phyloP scores from a whole-genome alignment of 2,329 filamentous ascomycete genomes.

The Trichocomaceae sp. region DNA sequence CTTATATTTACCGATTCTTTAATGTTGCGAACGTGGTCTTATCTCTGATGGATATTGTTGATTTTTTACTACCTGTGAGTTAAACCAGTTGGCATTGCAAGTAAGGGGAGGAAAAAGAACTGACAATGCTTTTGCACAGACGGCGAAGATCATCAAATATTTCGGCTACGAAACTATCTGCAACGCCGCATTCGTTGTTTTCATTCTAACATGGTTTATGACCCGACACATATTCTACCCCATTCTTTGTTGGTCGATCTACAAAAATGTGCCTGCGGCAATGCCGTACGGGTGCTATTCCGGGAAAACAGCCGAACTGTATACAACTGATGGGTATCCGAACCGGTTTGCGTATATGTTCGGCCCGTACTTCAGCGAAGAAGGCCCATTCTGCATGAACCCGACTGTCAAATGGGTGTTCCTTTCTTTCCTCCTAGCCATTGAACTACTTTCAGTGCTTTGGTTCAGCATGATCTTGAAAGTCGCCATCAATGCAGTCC shows the following conservation, averaged over 20 bases:
- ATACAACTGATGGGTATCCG: constrained; percentile 27
- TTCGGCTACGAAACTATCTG: constrained; percentile 67
- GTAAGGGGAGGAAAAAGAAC: not conserved
- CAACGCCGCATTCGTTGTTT: constrained; percentile 76
- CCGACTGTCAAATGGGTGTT: constrained; percentile 68
- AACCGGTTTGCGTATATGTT: constrained; percentile 57
- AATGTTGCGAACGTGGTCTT: constrained; percentile 84
- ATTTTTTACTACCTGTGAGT: constrained; percentile 76
- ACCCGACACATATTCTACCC: constrained; percentile 76
- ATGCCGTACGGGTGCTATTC: constrained; percentile 68
- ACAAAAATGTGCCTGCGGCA: constrained; percentile 54
- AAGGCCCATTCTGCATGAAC: constrained; percentile 75
- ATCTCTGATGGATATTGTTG: constrained; percentile 88
- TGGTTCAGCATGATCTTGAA: constrained; percentile 89
- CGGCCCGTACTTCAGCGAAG: constrained; percentile 64
- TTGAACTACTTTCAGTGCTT: constrained; percentile 72
- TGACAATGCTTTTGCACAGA: constrained; percentile 40
- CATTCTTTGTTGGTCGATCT: constrained; percentile 75
- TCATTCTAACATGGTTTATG: constrained; percentile 78
- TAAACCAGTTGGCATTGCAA: not conserved
- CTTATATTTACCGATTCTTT: constrained; percentile 81
- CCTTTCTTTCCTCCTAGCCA: constrained; percentile 64
- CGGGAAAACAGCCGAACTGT: constrained; percentile 37
- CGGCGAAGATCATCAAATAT: constrained; percentile 92
- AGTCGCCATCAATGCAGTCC: constrained; percentile 73